Evolutionary conservation across 2,329 filamentous ascomycete genomes (phyloP), one percentile per base, ranked within the genome.

Genomic region (Fusarium globosum): DNA sequence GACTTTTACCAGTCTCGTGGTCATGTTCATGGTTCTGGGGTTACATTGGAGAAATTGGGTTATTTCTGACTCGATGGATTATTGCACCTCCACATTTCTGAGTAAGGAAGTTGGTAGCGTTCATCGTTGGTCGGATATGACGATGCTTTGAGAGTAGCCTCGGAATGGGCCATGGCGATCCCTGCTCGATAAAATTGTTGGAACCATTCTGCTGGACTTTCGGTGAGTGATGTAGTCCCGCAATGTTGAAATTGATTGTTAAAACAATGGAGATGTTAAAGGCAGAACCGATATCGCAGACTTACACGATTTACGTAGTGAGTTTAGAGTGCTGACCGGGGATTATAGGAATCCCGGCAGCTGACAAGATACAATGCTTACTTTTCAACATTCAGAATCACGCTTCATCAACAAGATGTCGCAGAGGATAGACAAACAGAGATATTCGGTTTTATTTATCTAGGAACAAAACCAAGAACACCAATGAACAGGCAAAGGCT

Each of bases 1-100:
- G n/a, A 33, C 42, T 33, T 14, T 20, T 28, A n/a, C 35, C 23
- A 43, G 42, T 63, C 66, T 55, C 48, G 65, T 69, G 66, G 55
- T 30, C 38, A 51, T 33, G 65, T 28, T 30, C 48, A 49, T 49
- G 46, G 48, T 64, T 64, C n/a, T 53, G 18, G 38, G 45, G 38
- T 69, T 56, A 26, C 65, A 67, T 52, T 67, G n/a, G 26, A 41
- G 43, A 41, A 35, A 38, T 28, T 58, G 35, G 43, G 33, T 59
- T 43, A 46, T 23, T 28, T 30, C 20, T 69, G 66, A 68, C 56
- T 68, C 56, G 26, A 48, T 33, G 13, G 38, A 18, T 7, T 20
- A 9, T 21, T 26, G 8, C 18, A 35, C 30, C 64, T 48, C 65
- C 65, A 61, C 56, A 69, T 30, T 69, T 68, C 46, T 68, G 65